Conservation (phyloP, 1,284 basidiomycete species). For the Grifola frondosa region DNA sequence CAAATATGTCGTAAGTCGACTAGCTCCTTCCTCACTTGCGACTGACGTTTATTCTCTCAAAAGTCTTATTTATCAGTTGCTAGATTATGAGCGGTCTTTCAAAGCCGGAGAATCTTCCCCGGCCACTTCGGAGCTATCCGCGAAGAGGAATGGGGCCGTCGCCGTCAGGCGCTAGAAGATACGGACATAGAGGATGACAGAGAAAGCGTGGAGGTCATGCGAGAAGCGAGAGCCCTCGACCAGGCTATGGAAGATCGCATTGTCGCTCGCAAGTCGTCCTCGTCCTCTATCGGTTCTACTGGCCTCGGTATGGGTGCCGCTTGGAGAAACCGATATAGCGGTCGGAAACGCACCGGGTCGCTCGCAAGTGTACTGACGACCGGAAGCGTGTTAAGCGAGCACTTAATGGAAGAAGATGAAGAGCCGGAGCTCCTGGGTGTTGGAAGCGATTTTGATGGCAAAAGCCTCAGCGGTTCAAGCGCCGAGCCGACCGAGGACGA, state of each 20-base stretch:
- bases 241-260: conserved; percentile 82
- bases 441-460: conserved; percentile 61
- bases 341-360: conserved; percentile 69
- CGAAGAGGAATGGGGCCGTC: conserved; percentile 81
- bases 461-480: conserved; percentile 40
- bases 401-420: conserved; percentile 79
- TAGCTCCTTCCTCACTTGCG: conserved; percentile 15
- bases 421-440: conserved; percentile 67
- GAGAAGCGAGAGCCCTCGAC: conserved; percentile 74
- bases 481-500: conserved; percentile 41
- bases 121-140: conserved; percentile 51
- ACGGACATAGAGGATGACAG: conserved; percentile 48
- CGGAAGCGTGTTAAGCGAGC: conserved; percentile 71
- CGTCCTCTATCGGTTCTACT: conserved; percentile 60
- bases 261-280: conserved; percentile 67
- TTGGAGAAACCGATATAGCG: conserved; percentile 60
- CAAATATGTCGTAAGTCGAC: conserved; percentile 89
- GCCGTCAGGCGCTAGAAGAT: conserved; percentile 66
- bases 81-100: conserved; percentile 89
- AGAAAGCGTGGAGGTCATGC: conserved; percentile 60
- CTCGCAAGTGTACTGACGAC: conserved; percentile 65
- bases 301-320: conserved; percentile 65
- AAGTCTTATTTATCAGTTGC: conserved; percentile 93
- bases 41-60: conserved; percentile 12
- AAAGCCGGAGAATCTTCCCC: conserved; percentile 51